Evolutionary conservation across 164 flowering plant species (phyloP), one percentile per base, ranked within the genome.

Genomic region (Vitis rupestris): DNA sequence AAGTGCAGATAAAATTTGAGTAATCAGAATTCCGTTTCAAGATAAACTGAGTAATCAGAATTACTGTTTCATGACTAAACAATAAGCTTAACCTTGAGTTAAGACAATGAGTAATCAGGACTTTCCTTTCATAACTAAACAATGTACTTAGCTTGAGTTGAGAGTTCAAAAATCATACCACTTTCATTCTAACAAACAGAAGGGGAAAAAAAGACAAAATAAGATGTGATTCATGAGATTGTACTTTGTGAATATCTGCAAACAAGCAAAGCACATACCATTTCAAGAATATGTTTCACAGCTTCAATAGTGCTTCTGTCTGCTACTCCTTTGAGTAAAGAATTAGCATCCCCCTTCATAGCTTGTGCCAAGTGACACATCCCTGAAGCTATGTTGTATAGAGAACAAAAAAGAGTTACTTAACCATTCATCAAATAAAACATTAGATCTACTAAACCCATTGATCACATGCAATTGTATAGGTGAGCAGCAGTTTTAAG

Each of bases 201-300:
- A 4, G 27, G 54, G 55, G 4, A 5, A 61, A 5, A 52, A 54
- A 13, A 30, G 10, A 73, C 14, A 37, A 72, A 9, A 8, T 4
- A 52, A 62, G 44, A 0, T 8, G 15, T 11, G 57, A 50, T 47
- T 3, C 57, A 50, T 30, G 50, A 65, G 23, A 59, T 16, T 58
- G 10, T 16, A 54, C 59, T 15, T 60, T 15, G 63, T 63, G 66
- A 53, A 67, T 59, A 56, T 31, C 5, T 63, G 64, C 50, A 64
- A 59, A 69, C 3, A 61, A 51, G 58, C 8, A 49, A 63, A 60
- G 67, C 49, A 62, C 74, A 62, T 90, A 92, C 99, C 97, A 94
- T 83, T 66, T 92, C 97, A 82, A 91, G 86, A 66, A 86, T 75
- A 64, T 77, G 84, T 83, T 90, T 92, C 74, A 92, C 88, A 75